Percentiles rank a stretch among this genome's conserved stretches.
These are phyloP conservation scores for Dioscorea cayenensis DNA, from an alignment of 116 monocot genomes.

Conservation along the genomic window DNA sequence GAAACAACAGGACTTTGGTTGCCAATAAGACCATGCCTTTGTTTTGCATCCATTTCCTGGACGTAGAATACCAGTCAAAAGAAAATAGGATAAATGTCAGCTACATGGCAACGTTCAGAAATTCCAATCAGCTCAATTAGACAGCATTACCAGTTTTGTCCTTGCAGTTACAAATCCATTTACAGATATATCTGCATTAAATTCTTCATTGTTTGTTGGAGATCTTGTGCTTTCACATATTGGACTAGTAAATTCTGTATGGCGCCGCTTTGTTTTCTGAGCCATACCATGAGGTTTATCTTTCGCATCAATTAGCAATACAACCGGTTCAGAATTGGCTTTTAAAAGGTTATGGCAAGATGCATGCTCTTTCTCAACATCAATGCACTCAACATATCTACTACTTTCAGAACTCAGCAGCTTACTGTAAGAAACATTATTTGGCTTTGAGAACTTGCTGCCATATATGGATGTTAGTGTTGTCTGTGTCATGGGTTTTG, in stretches of 20 bases:
- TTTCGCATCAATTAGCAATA: constrained; percentile 30
- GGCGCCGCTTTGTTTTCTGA: constrained; percentile 50
- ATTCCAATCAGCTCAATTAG: neutral
- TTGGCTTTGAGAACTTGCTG: constrained; percentile 28
- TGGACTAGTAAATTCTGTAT: constrained; percentile 82
- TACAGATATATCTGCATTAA: constrained; percentile 19
- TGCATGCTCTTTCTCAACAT: constrained; percentile 24
- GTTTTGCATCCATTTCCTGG: constrained; percentile 81
- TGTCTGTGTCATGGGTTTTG: constrained; percentile 51
- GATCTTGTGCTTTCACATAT: constrained; percentile 54
- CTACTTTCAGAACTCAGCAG: constrained; percentile 21
- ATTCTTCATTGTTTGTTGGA: constrained; percentile 57
- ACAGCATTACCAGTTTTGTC: constrained; percentile 61
- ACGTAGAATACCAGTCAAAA: neutral
- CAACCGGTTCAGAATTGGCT: neutral
- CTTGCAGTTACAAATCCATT: constrained; percentile 84
- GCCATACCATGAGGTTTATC: constrained; percentile 29
- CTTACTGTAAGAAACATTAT: constrained; percentile 27
- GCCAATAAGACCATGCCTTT: constrained; percentile 33
- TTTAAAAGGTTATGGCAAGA: constrained; percentile 6
- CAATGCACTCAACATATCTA: constrained; percentile 9
- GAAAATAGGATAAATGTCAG: neutral
- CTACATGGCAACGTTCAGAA: neutral
- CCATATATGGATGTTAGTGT: constrained; percentile 64
- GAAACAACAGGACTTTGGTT: constrained; percentile 38